Percentiles rank a stretch among this genome's conserved stretches.
Evolutionary conservation across 257 asterid genomes (phyloP).

Genomic region (Apocynum venetum): DNA sequence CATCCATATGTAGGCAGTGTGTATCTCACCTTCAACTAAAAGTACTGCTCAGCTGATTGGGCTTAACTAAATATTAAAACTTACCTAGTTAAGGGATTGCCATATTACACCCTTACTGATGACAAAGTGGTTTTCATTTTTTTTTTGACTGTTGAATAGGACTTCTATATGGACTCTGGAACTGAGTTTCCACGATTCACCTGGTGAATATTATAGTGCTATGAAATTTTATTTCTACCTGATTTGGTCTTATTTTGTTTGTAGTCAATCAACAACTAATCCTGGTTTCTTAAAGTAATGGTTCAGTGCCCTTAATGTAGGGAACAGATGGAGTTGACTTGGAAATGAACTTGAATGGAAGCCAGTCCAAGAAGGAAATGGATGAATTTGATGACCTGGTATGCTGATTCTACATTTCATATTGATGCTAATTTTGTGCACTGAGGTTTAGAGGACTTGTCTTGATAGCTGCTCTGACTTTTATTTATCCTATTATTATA

Average conservation of each 20-base stretch:
- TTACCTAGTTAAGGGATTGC: not conserved
- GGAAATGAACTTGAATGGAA: slow-evolving; percentile 92
- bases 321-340: slow-evolving; percentile 95
- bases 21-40: not conserved
- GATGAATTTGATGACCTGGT: slow-evolving; percentile 93
- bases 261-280: slow-evolving; percentile 7
- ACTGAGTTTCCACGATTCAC: not conserved
- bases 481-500: not conserved
- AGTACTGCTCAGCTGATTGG: not conserved
- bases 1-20: not conserved
- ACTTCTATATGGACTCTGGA: not conserved
- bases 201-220: not conserved
- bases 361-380: slow-evolving; percentile 52
- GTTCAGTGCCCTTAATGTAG: slow-evolving; percentile 34
- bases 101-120: not conserved
- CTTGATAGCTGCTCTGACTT: not conserved
- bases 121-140: not conserved
- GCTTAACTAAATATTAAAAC: not conserved
- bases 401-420: slow-evolving; percentile 31
- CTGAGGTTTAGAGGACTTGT: not conserved
- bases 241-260: not conserved
- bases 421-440: not conserved
- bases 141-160: not conserved
- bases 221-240: not conserved
- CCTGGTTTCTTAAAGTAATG: not conserved